phyloP scores from a whole-genome alignment of 1,284 basidiomycete genomes.

The Austroboletus niveus region DNA sequence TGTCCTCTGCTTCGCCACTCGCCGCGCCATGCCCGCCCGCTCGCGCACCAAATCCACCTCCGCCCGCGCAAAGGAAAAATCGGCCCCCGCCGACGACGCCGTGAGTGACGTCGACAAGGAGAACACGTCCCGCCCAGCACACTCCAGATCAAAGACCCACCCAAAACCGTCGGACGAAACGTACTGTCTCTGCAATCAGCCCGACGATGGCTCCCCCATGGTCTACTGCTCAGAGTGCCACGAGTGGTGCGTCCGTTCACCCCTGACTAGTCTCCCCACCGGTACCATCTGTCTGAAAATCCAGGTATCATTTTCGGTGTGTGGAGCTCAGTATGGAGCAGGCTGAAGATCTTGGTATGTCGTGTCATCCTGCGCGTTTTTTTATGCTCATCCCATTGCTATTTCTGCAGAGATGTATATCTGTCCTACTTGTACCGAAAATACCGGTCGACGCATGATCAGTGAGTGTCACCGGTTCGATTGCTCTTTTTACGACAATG shows the following conservation, averaged over 20 bases:
- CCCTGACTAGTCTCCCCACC: slow-evolving; percentile 4
- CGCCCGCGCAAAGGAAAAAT: slow-evolving; percentile 20
- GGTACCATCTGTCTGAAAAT: not conserved
- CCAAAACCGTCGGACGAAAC: slow-evolving; percentile 16
- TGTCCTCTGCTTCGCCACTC: slow-evolving; percentile 26
- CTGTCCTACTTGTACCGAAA: slow-evolving; percentile 64
- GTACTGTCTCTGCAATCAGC: slow-evolving; percentile 59
- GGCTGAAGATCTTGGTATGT: slow-evolving; percentile 76
- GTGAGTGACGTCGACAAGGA: slow-evolving; percentile 33
- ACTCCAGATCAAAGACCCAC: slow-evolving; percentile 24
- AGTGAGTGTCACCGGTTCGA: slow-evolving; percentile 65
- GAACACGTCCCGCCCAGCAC: slow-evolving; percentile 20
- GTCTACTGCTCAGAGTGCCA: slow-evolving; percentile 69
- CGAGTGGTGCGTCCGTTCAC: slow-evolving; percentile 58
- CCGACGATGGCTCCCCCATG: slow-evolving; percentile 81
- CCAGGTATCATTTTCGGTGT: slow-evolving; percentile 77
- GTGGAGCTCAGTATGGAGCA: slow-evolving; percentile 56
- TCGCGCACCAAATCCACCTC: slow-evolving; percentile 36
- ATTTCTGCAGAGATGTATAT: slow-evolving; percentile 58
- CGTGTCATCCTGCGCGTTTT: slow-evolving; percentile 6
- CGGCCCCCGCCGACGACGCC: slow-evolving; percentile 10
- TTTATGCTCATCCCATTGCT: slow-evolving; percentile 14
- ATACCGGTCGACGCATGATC: slow-evolving; percentile 64
- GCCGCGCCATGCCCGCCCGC: slow-evolving; percentile 45
- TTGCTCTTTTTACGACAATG: slow-evolving; percentile 37